Base-by-base conservation (phyloP, 2,329 filamentous ascomycete species). In the Ophiostoma montium region DNA sequence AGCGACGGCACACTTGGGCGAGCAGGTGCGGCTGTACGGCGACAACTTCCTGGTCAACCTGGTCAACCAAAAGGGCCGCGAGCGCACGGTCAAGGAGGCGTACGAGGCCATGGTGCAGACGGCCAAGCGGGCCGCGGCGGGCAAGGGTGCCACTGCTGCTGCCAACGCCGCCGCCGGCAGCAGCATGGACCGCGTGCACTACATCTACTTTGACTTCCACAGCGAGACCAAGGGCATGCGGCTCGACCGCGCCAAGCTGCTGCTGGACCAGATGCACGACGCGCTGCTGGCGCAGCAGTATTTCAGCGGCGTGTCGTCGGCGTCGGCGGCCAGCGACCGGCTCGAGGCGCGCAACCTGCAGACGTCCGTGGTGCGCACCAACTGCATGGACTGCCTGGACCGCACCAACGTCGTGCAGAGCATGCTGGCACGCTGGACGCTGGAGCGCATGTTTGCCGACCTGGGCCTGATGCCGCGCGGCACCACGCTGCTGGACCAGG, bases 301-400 rank as follows among this genome's bases (percentile, higher is more conserved):
- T 67, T 98, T 96, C 74, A 84, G 88, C 54, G 90, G 86, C 35
- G 79, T 90, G 27, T 87, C 95, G 89, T 86, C 35, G 79, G 87
- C 95, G 63, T 84, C 84, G 70, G 86, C 88, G 2, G 63, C 71
- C 46, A 73, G 80, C 51, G 84, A 83, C 30, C 78, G 77, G 16
- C 73, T 95, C 12, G 90, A 96, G 58, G 78, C 87, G 32, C 81
- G 88, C 55, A 82, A 78, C 53, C 74, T 78, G 55, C 92, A 98
- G 70, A 86, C 80, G 1, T 88, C 86, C 53, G 89, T 96, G 15
- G 89, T 98, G 55, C 82, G 92, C 48, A 95, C 92, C 35, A 98
- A 98, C 65, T 98, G 92, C 69, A 98, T 98, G 92, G 92, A 98
- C 66, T 98, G 94, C 57, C 76, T 98, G 13, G 92, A 98, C 65